Conservation (phyloP, 345 rosid species). For the Brassica nigra region DNA sequence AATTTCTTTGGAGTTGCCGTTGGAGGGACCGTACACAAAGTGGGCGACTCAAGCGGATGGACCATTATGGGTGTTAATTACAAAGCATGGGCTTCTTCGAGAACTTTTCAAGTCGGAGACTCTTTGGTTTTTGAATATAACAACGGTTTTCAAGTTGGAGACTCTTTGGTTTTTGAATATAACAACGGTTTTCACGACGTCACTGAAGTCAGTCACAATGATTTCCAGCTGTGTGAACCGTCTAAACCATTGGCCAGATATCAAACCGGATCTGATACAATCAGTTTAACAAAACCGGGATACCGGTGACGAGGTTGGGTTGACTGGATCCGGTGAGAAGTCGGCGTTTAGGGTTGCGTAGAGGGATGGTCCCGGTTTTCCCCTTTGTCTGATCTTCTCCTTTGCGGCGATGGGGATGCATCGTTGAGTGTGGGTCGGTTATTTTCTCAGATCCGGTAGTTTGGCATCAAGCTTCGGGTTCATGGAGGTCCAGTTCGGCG, state of each 20-base stretch:
- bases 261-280: background rate
- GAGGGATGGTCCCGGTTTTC: no score
- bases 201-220: constrained; percentile 1
- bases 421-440: no score
- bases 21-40: constrained; percentile 13
- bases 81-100: constrained; percentile 20
- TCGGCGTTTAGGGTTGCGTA: no score
- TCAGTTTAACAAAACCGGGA: constrained; percentile 12
- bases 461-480: no score
- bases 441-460: no score
- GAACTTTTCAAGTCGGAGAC: constrained; percentile 27
- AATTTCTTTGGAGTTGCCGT: background rate
- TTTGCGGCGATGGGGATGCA: no score
- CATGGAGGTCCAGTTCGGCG: no score
- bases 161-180: constrained; percentile 21
- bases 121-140: constrained; percentile 18
- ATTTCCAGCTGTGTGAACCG: background rate
- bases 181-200: constrained; percentile 18
- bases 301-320: no score
- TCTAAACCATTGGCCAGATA: background rate
- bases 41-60: background rate
- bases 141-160: constrained; percentile 11
- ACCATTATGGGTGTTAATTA: background rate
- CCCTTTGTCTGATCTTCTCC: no score
- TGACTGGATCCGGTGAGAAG: no score